phyloP scores from a whole-genome alignment of 1,139 yeast species.

The Zygoascus hellenicus region DNA sequence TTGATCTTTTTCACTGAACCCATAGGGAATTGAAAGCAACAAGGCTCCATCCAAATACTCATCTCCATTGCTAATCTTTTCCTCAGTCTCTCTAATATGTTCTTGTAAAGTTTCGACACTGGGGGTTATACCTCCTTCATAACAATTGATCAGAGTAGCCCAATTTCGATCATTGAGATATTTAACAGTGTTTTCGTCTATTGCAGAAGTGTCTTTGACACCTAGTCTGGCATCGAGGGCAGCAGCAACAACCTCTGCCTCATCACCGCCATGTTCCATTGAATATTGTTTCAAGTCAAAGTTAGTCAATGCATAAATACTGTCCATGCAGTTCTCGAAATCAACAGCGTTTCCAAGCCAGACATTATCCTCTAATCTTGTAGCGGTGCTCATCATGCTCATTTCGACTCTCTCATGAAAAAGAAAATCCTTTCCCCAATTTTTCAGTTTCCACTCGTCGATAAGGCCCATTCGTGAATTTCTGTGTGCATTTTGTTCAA shows the following conservation, averaged over 20 bases:
- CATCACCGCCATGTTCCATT: constrained; percentile 7
- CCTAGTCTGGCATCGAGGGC: background rate
- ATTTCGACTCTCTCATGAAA: constrained; percentile 77
- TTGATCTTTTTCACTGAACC: constrained; percentile 3
- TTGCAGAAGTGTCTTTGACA: background rate
- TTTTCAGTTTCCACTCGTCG: constrained; percentile 34
- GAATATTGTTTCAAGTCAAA: constrained; percentile 11
- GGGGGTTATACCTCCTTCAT: constrained; percentile 58
- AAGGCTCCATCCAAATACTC: constrained; percentile 4
- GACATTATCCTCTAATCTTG: constrained; percentile 49
- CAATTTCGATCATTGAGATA: constrained; percentile 24
- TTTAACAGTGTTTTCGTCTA: background rate
- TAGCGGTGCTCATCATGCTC: constrained; percentile 76
- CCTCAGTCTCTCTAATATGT: constrained; percentile 25
- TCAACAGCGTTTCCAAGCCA: constrained; percentile 79
- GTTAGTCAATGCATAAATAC: constrained; percentile 11
- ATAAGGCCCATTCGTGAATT: constrained; percentile 21
- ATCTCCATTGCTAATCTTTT: constrained; percentile 8
- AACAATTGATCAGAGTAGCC: constrained; percentile 35
- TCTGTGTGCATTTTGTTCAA: constrained; percentile 1
- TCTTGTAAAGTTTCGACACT: constrained; percentile 24
- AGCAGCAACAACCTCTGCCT: constrained; percentile 3
- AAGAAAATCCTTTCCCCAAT: constrained; percentile 71
- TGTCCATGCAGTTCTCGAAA: constrained; percentile 32
- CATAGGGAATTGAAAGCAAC: constrained; percentile 5